Conservation (phyloP, 106 monocot species). For the Triglochin maritima region DNA sequence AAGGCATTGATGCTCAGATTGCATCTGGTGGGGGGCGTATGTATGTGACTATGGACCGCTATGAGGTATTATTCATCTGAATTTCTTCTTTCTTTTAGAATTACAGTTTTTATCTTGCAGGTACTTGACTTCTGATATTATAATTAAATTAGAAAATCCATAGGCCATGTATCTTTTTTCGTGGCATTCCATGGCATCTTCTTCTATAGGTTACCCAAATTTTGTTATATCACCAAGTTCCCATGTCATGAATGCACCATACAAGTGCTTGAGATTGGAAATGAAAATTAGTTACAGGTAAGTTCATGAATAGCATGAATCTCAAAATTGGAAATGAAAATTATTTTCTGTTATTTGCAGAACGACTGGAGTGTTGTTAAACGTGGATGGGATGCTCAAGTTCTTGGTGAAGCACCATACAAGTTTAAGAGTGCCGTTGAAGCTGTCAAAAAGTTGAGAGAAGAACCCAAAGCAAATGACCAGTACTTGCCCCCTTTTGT, state of each 20-base stretch:
- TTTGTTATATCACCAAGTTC: too few species aligned
- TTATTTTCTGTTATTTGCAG: constrained; percentile 23
- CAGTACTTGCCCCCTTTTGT: constrained; percentile 97
- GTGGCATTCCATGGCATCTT: too few species aligned
- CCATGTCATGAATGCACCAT: too few species aligned
- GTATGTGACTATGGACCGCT: constrained; percentile 97
- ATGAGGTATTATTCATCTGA: constrained; percentile 50
- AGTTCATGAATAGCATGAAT: too few species aligned
- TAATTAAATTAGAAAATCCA: too few species aligned
- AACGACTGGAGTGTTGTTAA: constrained; percentile 97
- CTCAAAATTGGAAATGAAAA: background rate
- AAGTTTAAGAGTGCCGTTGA: constrained; percentile 71
- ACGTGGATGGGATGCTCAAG: constrained; percentile 98
- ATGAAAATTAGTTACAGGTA: too few species aligned
- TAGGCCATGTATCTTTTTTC: too few species aligned
- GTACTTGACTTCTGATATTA: too few species aligned
- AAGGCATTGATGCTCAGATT: constrained; percentile 87
- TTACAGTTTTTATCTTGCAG: background rate
- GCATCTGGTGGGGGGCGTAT: constrained; percentile 99
- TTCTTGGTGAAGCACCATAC: constrained; percentile 96
- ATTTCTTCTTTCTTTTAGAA: background rate
- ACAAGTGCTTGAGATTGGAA: too few species aligned
- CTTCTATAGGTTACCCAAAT: too few species aligned
- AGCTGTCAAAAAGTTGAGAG: constrained; percentile 82
- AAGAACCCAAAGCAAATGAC: constrained; percentile 54